Percentiles rank a stretch among this genome's conserved stretches.
Conservation (phyloP, 139 green algal species). For the Ettlia oleoabundans region DNA sequence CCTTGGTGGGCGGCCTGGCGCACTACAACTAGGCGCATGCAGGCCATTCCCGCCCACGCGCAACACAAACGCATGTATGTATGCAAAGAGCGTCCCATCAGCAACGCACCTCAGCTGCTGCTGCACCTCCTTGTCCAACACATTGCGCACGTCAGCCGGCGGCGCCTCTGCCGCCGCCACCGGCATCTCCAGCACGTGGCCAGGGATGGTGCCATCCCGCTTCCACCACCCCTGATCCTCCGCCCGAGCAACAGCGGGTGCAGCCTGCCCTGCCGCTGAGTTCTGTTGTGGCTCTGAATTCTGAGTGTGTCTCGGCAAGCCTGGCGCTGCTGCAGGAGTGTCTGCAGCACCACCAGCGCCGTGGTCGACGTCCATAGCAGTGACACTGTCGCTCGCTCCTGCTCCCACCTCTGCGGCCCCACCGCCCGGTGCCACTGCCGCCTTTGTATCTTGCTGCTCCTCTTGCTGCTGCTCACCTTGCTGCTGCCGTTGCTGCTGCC, state of each 20-base stretch:
- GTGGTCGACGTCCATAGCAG: no score
- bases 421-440: not conserved
- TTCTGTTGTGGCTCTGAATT: no score
- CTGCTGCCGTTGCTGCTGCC: not conserved
- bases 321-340: not conserved
- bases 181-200: slow-evolving; percentile 1
- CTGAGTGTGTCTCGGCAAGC: no score
- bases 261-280: not conserved
- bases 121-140: slow-evolving; percentile 2
- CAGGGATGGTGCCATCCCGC: slow-evolving; percentile 26
- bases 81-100: no score
- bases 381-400: no score
- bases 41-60: no score
- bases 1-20: no score
- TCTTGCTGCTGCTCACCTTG: slow-evolving; percentile 5
- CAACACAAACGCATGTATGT: no score
- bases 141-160: not conserved
- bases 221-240: slow-evolving; percentile 9
- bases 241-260: not conserved
- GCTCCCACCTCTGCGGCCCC: not conserved
- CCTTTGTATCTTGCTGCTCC: not conserved
- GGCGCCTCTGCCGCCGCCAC: not conserved
- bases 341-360: no score
- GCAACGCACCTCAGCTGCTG: not conserved
- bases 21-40: no score